Evolutionary conservation across 225 moss, liverwort and hornwort species (phyloP).

Genomic region (Asterella californica): DNA sequence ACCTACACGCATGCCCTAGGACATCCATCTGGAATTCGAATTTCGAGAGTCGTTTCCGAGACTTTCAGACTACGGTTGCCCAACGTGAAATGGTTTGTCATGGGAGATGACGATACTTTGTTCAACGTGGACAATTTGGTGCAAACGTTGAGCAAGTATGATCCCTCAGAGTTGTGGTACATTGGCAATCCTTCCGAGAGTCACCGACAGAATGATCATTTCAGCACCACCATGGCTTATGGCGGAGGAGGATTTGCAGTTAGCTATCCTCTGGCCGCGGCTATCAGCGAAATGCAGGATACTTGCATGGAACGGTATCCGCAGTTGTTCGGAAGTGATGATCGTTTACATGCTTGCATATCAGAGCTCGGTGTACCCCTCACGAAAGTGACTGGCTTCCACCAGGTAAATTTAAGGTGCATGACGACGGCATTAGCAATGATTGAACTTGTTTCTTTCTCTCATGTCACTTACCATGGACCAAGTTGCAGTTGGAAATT

Average conservation of each 20-base stretch:
- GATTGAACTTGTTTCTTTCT: background rate
- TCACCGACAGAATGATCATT: slow-evolving; percentile 68
- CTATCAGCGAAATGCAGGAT: slow-evolving; percentile 71
- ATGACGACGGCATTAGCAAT: too few relatives aligned
- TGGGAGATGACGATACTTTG: slow-evolving; percentile 96
- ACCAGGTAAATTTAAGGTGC: slow-evolving; percentile 54
- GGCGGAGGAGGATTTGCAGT: slow-evolving; percentile 98
- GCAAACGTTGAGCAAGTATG: slow-evolving; percentile 78
- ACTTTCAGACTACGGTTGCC: slow-evolving; percentile 63
- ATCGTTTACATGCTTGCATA: slow-evolving; percentile 90
- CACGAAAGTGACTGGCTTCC: slow-evolving; percentile 77
- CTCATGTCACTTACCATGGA: background rate
- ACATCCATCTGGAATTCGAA: slow-evolving; percentile 85
- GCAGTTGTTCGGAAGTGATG: slow-evolving; percentile 80
- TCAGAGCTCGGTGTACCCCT: slow-evolving; percentile 83
- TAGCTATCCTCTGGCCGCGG: slow-evolving; percentile 78
- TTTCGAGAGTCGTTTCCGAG: slow-evolving; percentile 78
- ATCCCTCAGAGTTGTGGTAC: slow-evolving; percentile 89
- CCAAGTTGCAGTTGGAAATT: too few relatives aligned
- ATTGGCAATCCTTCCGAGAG: slow-evolving; percentile 90
- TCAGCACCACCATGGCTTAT: slow-evolving; percentile 82
- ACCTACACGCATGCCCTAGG: slow-evolving; percentile 81
- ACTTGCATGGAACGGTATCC: slow-evolving; percentile 80
- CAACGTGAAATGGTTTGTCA: slow-evolving; percentile 90
- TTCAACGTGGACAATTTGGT: slow-evolving; percentile 91